Evolutionary conservation across 306 rosid genomes (phyloP).

Genomic region (Spatholobus suberectus): DNA sequence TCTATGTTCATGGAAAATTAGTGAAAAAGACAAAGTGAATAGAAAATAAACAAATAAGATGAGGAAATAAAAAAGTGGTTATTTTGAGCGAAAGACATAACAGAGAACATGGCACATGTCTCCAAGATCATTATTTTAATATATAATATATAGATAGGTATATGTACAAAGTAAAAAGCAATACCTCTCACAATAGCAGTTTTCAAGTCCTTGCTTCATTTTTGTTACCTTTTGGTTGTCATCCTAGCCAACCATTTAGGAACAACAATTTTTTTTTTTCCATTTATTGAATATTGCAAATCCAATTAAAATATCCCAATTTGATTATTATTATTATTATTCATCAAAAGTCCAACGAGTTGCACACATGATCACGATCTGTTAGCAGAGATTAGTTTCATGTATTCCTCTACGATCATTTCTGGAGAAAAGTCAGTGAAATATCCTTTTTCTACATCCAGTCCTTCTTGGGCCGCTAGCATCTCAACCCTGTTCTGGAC

Average conservation of each 20-base stretch:
- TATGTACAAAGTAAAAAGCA: too few relatives aligned
- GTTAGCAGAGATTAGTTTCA: constrained; percentile 52
- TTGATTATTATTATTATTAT: neutral
- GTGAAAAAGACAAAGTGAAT: too few relatives aligned
- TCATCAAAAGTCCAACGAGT: neutral
- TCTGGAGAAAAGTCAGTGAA: constrained; percentile 82
- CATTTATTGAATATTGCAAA: constrained; percentile 8
- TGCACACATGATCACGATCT: constrained; percentile 21
- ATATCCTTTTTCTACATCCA: constrained; percentile 82
- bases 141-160: too few relatives aligned
- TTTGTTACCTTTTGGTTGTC: too few relatives aligned
- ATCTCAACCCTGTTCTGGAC: constrained; percentile 75
- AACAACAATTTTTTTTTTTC: constrained; percentile 10
- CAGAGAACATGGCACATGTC: too few relatives aligned
- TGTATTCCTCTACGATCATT: constrained; percentile 61
- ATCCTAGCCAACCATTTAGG: neutral
- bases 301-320: neutral
- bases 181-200: too few relatives aligned
- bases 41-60: too few relatives aligned
- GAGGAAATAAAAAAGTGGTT: too few relatives aligned
- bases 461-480: constrained; percentile 76
- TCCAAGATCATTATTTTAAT: too few relatives aligned
- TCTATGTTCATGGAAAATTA: too few relatives aligned
- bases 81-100: too few relatives aligned
- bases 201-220: too few relatives aligned